Percentiles rank a stretch among this genome's conserved stretches.
Conservation (phyloP, 2,329 filamentous ascomycete species). For the Pezicula neosporulosa region DNA sequence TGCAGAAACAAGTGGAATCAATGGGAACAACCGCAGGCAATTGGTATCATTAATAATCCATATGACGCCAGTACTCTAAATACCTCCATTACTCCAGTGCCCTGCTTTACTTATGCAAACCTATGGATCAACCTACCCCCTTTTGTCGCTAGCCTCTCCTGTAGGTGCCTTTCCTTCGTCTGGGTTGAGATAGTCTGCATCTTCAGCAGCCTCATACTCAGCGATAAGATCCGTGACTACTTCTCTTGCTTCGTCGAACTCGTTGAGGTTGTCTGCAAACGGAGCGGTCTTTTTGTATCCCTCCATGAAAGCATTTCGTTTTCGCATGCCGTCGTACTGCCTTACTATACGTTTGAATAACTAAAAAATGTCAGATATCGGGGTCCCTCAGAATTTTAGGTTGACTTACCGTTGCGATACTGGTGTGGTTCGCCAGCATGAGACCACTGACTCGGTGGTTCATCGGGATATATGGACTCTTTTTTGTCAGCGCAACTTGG, state of each 20-base stretch:
- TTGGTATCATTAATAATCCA: constrained; percentile 28
- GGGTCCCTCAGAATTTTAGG: background rate
- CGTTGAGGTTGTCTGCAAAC: constrained; percentile 85
- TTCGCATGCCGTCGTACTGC: constrained; percentile 91
- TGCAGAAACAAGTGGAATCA: constrained; percentile 1
- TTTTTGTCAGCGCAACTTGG: constrained; percentile 93
- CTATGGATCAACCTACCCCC: constrained; percentile 15
- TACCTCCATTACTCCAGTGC: constrained; percentile 8
- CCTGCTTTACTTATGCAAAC: background rate
- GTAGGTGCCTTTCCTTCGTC: constrained; percentile 19
- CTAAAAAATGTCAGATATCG: constrained; percentile 28
- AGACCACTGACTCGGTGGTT: constrained; percentile 91
- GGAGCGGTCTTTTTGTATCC: constrained; percentile 94
- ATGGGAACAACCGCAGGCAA: constrained; percentile 3
- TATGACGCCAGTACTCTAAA: constrained; percentile 8
- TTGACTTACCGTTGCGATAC: constrained; percentile 76
- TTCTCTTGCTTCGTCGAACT: constrained; percentile 92
- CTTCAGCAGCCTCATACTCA: constrained; percentile 95
- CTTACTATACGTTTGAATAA: constrained; percentile 91
- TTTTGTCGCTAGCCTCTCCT: constrained; percentile 25
- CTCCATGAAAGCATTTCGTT: constrained; percentile 95
- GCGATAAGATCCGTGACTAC: constrained; percentile 88
- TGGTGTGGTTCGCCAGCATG: constrained; percentile 98
- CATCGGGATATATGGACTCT: constrained; percentile 92
- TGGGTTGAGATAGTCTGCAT: constrained; percentile 83